Evolutionary conservation across 2,329 filamentous ascomycete species (phyloP).

Genomic region (Colletotrichum sp.): DNA sequence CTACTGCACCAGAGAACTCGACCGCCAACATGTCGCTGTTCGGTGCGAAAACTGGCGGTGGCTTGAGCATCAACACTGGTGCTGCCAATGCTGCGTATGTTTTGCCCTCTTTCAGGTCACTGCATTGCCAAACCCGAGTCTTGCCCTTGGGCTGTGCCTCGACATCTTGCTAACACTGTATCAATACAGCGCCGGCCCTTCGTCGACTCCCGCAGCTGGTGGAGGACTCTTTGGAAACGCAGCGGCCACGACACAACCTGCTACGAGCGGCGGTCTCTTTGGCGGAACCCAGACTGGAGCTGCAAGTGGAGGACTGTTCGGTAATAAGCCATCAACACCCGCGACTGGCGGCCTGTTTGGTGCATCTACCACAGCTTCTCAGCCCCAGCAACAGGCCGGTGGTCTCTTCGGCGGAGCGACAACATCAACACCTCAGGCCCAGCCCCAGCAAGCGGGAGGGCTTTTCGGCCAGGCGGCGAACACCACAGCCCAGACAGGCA

Average conservation of each 20-base stretch:
- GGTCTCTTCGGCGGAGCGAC: constrained; percentile 3
- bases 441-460: neutral
- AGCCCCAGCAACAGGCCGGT: constrained; percentile 30
- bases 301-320: constrained; percentile 10
- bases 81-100: constrained; percentile 63
- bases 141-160: neutral
- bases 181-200: neutral
- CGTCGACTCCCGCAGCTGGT: constrained; percentile 7
- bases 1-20: neutral
- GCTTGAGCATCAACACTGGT: constrained; percentile 68
- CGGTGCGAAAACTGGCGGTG: constrained; percentile 40
- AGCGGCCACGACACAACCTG: neutral
- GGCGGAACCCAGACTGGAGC: constrained; percentile 5
- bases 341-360: constrained; percentile 43
- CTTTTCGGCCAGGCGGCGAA: neutral
- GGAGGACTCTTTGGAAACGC: constrained; percentile 13
- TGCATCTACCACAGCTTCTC: constrained; percentile 21
- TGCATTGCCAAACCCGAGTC: neutral
- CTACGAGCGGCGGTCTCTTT: constrained; percentile 23
- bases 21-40: constrained; percentile 5
- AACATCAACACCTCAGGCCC: neutral
- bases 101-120: neutral
- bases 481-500: constrained; percentile 5
- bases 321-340: constrained; percentile 26
- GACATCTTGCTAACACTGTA: neutral